These are phyloP conservation scores for Fomitiporia mediterranea DNA, from an alignment of 1,284 basidiomycete species.

Conservation along the genomic window DNA sequence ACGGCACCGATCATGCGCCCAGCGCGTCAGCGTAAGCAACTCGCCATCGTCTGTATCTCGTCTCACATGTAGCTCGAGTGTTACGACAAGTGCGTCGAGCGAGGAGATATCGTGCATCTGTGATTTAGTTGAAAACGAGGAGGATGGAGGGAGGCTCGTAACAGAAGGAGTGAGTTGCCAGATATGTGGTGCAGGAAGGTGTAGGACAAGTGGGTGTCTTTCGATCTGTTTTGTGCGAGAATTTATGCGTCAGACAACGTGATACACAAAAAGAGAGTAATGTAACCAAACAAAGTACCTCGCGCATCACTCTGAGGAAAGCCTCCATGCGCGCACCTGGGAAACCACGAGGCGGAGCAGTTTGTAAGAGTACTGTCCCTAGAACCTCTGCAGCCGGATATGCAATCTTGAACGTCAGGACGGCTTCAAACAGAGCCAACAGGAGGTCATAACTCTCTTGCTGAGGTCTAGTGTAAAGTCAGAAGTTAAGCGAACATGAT, in stretches of 20 bases:
- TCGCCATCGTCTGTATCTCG: conserved; percentile 68
- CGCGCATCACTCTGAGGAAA: conserved; percentile 74
- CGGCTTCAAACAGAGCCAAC: conserved; percentile 68
- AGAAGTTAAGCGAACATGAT: conserved; percentile 21
- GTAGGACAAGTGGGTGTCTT: conserved; percentile 70
- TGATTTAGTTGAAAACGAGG: conserved; percentile 20
- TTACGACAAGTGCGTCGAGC: conserved; percentile 64
- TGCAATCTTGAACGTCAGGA: conserved; percentile 75
- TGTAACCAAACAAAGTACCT: conserved; percentile 40
- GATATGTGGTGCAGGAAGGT: conserved; percentile 77
- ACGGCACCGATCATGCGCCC: conserved; percentile 64
- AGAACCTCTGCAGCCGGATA: conserved; percentile 77
- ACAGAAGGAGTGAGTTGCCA: conserved; percentile 71
- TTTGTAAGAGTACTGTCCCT: conserved; percentile 82
- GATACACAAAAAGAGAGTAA: conserved; percentile 6
- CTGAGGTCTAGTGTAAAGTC: conserved; percentile 37
- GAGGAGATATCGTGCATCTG: conserved; percentile 24
- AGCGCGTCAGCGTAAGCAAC: conserved; percentile 64
- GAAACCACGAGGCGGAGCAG: conserved; percentile 64
- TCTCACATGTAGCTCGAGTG: conserved; percentile 74
- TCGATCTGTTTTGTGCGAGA: conserved; percentile 50
- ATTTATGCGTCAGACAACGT: conserved; percentile 7
- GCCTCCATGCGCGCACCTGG: conserved; percentile 67
- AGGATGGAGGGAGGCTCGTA: not conserved
- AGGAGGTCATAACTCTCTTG: conserved; percentile 70